phyloP scores from a whole-genome alignment of 2,329 filamentous ascomycete genomes.

The Diaporthe citriasiana region DNA sequence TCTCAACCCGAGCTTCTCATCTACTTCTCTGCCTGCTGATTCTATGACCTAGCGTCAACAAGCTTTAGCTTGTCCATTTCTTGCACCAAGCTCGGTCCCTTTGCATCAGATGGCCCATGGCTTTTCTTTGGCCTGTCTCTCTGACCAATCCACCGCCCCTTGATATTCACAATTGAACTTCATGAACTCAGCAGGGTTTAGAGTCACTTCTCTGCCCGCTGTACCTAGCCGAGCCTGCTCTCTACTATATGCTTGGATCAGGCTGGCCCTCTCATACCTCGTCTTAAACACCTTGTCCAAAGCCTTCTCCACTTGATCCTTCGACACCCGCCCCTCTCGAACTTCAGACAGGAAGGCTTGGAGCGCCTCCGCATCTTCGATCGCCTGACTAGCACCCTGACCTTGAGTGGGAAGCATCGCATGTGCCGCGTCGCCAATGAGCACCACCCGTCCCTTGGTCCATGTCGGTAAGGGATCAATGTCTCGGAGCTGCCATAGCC shows the following conservation, averaged over 20 bases:
- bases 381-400: constrained; percentile 57
- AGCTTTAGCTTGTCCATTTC: constrained; percentile 13
- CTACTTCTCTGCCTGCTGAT: background rate
- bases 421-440: constrained; percentile 47
- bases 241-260: constrained; percentile 60
- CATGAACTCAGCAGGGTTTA: constrained; percentile 57
- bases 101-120: background rate
- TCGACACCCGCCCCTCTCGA: constrained; percentile 34
- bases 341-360: constrained; percentile 49
- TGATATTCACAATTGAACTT: constrained; percentile 16
- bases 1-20: background rate
- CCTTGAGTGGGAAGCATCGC: constrained; percentile 57
- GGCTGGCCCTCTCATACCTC: constrained; percentile 54
- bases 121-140: background rate
- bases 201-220: constrained; percentile 49
- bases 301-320: constrained; percentile 45
- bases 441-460: constrained; percentile 48
- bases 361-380: constrained; percentile 58
- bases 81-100: background rate
- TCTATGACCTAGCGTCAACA: background rate
- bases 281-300: constrained; percentile 48
- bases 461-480: constrained; percentile 56
- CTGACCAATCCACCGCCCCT: constrained; percentile 3
- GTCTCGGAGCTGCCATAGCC: constrained; percentile 61
- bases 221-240: constrained; percentile 57